Percentiles rank a stretch among this genome's conserved stretches.
phyloP scores from a whole-genome alignment of 73 alveolate species.

The Stentor roeselii region DNA sequence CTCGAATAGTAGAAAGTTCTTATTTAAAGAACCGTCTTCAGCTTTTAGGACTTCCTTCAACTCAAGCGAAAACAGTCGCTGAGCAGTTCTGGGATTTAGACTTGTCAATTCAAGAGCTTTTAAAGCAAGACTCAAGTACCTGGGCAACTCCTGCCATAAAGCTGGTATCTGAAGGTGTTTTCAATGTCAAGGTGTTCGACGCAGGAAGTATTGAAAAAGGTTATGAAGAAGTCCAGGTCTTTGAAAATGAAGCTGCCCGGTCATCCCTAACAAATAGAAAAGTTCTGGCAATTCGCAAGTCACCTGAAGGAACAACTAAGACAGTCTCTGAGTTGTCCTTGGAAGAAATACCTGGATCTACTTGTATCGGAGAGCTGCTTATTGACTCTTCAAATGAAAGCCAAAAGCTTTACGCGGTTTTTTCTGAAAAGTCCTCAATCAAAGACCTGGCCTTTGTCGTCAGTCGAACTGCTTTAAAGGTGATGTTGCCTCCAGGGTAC shows the following conservation, averaged over 20 bases:
- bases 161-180: not conserved
- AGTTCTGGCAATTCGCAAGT: not conserved
- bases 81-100: not conserved
- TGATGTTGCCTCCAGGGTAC: slow-evolving; percentile 2
- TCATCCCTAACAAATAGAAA: not conserved
- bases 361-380: not conserved
- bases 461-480: not conserved
- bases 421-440: not conserved
- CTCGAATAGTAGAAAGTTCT: not conserved
- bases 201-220: not conserved
- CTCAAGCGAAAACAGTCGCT: not conserved
- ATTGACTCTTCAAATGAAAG: not conserved
- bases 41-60: not conserved
- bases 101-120: not conserved
- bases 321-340: not conserved
- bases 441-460: slow-evolving; percentile 5
- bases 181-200: not conserved
- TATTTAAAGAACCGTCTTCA: not conserved
- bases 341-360: not conserved
- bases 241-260: not conserved
- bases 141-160: not conserved
- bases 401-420: not conserved
- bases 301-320: not conserved
- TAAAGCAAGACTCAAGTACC: not conserved
- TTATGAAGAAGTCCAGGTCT: slow-evolving; percentile 6